Percentiles rank a stretch among this genome's conserved stretches.
These are phyloP conservation scores for Phytophthora pistaciae DNA, from an alignment of 352 stramenopile genomes.

Conservation along the genomic window DNA sequence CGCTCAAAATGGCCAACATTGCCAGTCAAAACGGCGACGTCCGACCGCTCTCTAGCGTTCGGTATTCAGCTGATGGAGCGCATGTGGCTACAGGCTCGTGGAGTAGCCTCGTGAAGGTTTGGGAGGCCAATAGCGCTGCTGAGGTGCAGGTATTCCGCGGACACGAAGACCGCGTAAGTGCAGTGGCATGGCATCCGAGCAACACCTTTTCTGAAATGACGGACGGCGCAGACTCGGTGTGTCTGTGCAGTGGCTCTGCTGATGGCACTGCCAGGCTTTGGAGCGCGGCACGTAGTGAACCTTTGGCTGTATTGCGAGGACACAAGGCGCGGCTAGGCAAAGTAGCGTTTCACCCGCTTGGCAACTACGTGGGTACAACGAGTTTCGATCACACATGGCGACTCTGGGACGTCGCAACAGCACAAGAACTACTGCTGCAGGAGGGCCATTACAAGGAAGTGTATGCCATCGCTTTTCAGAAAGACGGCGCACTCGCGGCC, in stretches of 20 bases:
- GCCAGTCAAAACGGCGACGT: constrained; percentile 96
- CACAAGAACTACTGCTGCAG: constrained; percentile 94
- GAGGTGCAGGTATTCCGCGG: constrained; percentile 84
- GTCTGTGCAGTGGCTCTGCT: constrained; percentile 81
- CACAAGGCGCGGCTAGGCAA: constrained; percentile 83
- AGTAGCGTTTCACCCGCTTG: constrained; percentile 96
- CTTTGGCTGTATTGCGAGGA: constrained; percentile 69
- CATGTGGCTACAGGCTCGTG: constrained; percentile 93
- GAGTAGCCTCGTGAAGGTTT: constrained; percentile 95
- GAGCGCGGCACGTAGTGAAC: constrained; percentile 61
- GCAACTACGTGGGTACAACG: constrained; percentile 93
- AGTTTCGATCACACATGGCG: constrained; percentile 98
- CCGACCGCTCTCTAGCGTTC: constrained; percentile 85
- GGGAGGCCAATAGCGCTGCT: constrained; percentile 81
- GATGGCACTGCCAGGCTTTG: constrained; percentile 84
- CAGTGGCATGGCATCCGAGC: constrained; percentile 85
- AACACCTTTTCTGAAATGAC: constrained; percentile 66
- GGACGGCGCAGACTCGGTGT: constrained; percentile 62
- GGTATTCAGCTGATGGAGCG: constrained; percentile 68
- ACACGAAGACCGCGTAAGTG: constrained; percentile 89
- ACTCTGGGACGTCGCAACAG: constrained; percentile 97
- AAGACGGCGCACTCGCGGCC: constrained; percentile 92
- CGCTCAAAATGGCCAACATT: constrained; percentile 84
- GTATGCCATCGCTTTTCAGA: constrained; percentile 97
- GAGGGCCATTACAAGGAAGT: constrained; percentile 97